These are phyloP conservation scores for Fraxinus pennsylvanica DNA, from an alignment of 257 asterid genomes.

Conservation along the genomic window DNA sequence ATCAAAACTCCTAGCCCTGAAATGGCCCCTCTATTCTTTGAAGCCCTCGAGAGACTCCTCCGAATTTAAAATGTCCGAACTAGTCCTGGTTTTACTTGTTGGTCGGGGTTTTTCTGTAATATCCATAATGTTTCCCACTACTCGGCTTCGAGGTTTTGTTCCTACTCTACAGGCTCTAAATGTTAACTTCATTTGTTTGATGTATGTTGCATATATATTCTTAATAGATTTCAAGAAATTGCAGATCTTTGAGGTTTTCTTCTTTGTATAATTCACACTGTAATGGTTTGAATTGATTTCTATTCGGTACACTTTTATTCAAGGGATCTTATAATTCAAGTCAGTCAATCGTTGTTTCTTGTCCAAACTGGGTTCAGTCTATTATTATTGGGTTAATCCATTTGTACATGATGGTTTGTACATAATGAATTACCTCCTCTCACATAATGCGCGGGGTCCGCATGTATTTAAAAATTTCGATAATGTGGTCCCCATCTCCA, in stretches of 20 bases:
- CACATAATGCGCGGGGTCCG: too few relatives aligned
- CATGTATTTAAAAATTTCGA: too few relatives aligned
- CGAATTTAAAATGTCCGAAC: conserved; percentile 36
- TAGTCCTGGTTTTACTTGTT: conserved; percentile 25
- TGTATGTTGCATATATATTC: background rate
- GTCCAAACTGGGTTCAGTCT: background rate
- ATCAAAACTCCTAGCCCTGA: conserved; percentile 83
- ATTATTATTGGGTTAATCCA: too few relatives aligned
- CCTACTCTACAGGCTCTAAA: background rate
- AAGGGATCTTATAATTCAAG: background rate
- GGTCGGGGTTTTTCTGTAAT: background rate
- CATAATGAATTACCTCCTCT: too few relatives aligned
- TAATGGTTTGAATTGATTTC: background rate
- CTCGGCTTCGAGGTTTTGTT: background rate
- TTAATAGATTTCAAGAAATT: background rate
- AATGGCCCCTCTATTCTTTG: conserved; percentile 88
- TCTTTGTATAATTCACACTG: background rate
- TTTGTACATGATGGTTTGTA: too few relatives aligned
- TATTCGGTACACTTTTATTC: background rate
- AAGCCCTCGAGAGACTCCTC: conserved; percentile 69
- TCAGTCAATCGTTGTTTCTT: background rate
- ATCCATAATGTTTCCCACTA: background rate
- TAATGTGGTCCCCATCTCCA: too few relatives aligned
- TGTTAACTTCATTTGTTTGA: background rate
- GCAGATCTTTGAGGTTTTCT: background rate